A percentile compares a stretch with the other conserved stretches of the same genome.
Evolutionary conservation across 306 rosid genomes (phyloP).

Genomic region (Lithocarpus polystachyus): DNA sequence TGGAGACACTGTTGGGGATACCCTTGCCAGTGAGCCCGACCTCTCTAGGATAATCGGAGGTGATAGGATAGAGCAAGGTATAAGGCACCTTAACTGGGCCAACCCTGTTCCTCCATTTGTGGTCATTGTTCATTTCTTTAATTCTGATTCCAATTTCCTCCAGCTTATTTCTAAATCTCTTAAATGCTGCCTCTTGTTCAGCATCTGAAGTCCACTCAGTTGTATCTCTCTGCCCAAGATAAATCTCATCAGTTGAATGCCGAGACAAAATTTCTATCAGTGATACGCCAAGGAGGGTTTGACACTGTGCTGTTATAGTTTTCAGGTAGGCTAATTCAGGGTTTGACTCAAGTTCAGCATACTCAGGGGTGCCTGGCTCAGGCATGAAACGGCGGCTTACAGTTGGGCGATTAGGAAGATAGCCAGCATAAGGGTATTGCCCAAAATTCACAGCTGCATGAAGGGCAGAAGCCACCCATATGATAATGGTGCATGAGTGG

Average conservation of each 20-base stretch:
- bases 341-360: slow-evolving; percentile 53
- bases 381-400: slow-evolving; percentile 97
- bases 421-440: slow-evolving; percentile 90
- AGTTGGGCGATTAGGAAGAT: slow-evolving; percentile 91
- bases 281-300: slow-evolving; percentile 82
- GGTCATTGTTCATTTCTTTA: slow-evolving; percentile 46
- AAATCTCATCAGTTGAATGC: slow-evolving; percentile 83
- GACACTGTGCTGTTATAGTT: slow-evolving; percentile 85
- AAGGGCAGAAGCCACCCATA: slow-evolving; percentile 93
- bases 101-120: slow-evolving; percentile 63
- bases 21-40: slow-evolving; percentile 94
- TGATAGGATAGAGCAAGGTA: slow-evolving; percentile 73
- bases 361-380: slow-evolving; percentile 76
- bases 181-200: slow-evolving; percentile 54
- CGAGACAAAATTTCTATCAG: slow-evolving; percentile 73
- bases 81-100: slow-evolving; percentile 75
- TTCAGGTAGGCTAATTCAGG: slow-evolving; percentile 74
- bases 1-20: slow-evolving; percentile 83
- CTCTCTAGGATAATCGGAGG: slow-evolving; percentile 55
- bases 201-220: slow-evolving; percentile 61
- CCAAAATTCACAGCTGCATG: slow-evolving; percentile 98
- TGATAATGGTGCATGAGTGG: slow-evolving; percentile 66
- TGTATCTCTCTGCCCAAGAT: slow-evolving; percentile 73
- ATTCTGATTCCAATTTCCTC: slow-evolving; percentile 59
- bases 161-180: slow-evolving; percentile 49